Evolutionary conservation across 1,284 basidiomycete genomes (phyloP), one percentile per base, ranked within the genome.

Genomic region (Wolfiporia cocos): DNA sequence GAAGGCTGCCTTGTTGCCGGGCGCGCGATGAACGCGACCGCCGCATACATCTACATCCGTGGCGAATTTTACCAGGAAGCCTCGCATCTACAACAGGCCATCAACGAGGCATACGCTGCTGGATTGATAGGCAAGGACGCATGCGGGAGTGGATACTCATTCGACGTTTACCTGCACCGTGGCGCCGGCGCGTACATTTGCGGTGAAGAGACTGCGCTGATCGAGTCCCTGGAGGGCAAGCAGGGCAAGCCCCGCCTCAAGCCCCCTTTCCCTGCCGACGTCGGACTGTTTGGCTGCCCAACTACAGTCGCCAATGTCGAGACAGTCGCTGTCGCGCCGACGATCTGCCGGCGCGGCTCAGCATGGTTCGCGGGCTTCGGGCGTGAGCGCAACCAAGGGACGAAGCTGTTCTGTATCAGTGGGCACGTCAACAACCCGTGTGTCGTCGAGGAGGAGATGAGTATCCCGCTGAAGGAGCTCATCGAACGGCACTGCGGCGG

Each of bases 241-340:
- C 95, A 98, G 69, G 95, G 95, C 34, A 98, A 98, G 67, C 95
- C 95, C 3, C 79, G 95, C 51, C 74, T 99, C 56, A 99, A 99
- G 75, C 95, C 95, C n/a, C 96, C 95, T 34, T 99, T 98, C 83
- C 95, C 95, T 12, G 95, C 95, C 48, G 94, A 98, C 54, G 94
- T 98, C 37, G 94, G 94, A 46, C 72, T 97, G 33, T 99, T 98
- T 59, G 94, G 94, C 7, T 97, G 92, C 67, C 94, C 94, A 1
- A 90, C 92, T 2, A 98, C 96, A 7, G 95, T 99, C 36, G 94
- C 95, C 42, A 98, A 99, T 61, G 94, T 99, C 47, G 96, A 98
- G 73, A 99, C 95, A 5, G 92, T 99, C 46, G 86, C 95, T 24
- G 95, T 98, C 32, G 92, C 94, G 1, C 96, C 95, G 0, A 98